Evolutionary conservation across 768 basidiomycete genomes (phyloP), one percentile per base, ranked within the genome.

Genomic region (Naganishia vaughanmartiniae): DNA sequence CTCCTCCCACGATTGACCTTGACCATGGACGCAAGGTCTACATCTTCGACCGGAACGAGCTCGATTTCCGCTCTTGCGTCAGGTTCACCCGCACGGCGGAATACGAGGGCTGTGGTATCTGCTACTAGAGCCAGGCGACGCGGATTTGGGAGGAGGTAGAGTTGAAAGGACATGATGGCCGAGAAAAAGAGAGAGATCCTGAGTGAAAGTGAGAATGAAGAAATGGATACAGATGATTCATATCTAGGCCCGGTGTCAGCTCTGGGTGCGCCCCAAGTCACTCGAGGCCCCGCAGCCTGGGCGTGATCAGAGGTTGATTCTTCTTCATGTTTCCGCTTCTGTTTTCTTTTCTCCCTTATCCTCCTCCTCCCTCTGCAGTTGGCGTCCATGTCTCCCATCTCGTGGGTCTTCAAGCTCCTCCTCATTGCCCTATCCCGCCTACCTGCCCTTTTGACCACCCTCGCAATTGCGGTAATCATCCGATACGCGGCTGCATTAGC

Each of bases 41-140:
- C 85, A 75, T 91, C 85, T 65, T 87, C 84, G 73, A 87, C 88
- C 0, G 86, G 87, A 14, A 94, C 81, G 76, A 94, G 92, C 81
- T 95, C 93, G 28, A 95, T 92, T 53, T 94, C 86, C 54, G 90
- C 69, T 12, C 42, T 54, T 17, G 31, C 39, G n/a, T 63, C 33
- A 31, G 34, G 67, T 21, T 72, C 72, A 60, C 77, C 76, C 11
- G 77, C 77, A 34, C 77, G 78, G 28, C 76, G 74, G 67, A 81
- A 79, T 39, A 81, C 66, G 42, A 81, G 70, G 0, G 78, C 80
- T 39, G 79, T 77, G 7, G 74, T 75, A 45, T 69, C 67, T 36
- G 78, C 76, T 14, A 79, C 14, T 33, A 81, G 74, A 66, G 75
- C 77, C 56, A 77, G 75, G 6, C 78, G 74, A 33, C 80, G 73